Conservation (phyloP, 768 basidiomycete genomes). For the Lactarius akahatsu region DNA sequence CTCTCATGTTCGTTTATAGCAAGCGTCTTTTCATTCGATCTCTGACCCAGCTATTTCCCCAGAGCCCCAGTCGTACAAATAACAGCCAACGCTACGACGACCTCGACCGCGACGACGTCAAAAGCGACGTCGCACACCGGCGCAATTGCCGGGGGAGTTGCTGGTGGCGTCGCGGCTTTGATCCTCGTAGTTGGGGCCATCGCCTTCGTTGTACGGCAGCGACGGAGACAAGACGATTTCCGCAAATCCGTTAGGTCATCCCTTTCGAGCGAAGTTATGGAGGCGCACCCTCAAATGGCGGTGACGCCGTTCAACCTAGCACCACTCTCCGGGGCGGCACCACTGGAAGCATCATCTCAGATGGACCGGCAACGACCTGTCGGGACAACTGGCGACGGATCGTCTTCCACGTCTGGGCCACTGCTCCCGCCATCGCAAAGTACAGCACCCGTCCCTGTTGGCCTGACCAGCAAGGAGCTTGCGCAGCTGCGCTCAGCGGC, state of each 20-base stretch:
- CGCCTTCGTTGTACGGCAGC: conserved; percentile 4
- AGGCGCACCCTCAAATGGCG: not conserved
- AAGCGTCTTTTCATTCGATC: too few species aligned
- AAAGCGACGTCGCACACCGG: too few species aligned
- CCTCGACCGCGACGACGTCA: too few species aligned
- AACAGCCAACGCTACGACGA: too few species aligned
- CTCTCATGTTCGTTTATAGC: too few species aligned
- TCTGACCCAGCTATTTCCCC: too few species aligned
- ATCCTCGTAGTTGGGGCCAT: too few species aligned
- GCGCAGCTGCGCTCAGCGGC: conserved; percentile 10
- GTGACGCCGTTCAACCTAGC: conserved; percentile 8
- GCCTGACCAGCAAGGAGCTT: conserved; percentile 18
- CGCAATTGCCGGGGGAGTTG: too few species aligned
- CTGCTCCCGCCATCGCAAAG: not conserved
- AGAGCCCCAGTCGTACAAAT: too few species aligned
- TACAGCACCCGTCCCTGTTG: not conserved
- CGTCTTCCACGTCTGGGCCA: not conserved
- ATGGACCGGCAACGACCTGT: not conserved
- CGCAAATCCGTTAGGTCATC: not conserved
- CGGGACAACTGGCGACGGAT: too few species aligned
- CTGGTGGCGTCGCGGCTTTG: too few species aligned
- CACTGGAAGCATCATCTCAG: not conserved
- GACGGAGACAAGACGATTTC: not conserved
- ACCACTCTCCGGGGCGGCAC: too few species aligned
- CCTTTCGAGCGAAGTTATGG: not conserved